These are phyloP conservation scores for Penicillium sp. DNA, from an alignment of 2,329 filamentous ascomycete species.

Conservation along the genomic window DNA sequence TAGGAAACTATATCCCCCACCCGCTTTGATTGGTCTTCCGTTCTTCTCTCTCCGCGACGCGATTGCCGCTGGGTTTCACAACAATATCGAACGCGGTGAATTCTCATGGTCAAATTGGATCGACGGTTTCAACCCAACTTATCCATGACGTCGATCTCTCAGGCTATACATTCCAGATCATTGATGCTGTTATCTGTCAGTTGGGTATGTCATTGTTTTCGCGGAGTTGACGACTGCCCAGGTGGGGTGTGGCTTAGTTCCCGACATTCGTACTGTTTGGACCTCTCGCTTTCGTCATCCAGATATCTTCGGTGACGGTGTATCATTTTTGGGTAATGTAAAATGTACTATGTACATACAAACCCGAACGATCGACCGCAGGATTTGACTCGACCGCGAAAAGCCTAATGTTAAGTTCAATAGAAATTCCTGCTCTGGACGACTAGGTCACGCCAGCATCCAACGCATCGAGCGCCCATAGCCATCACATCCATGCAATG, in stretches of 20 bases:
- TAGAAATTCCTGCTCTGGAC: no score
- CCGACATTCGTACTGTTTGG: constrained; percentile 10
- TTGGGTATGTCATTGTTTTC: no score
- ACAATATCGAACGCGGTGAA: background rate
- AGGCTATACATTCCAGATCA: background rate
- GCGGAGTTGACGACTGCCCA: no score
- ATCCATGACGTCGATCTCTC: no score
- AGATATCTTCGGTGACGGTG: constrained; percentile 1
- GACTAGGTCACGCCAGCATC: no score
- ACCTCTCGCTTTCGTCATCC: constrained; percentile 11
- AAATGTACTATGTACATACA: no score
- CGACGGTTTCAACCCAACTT: background rate
- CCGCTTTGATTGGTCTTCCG: background rate
- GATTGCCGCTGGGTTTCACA: constrained; percentile 11
- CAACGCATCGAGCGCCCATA: background rate
- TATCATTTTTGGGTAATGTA: constrained; percentile 8
- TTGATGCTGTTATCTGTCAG: no score
- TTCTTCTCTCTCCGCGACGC: constrained; percentile 1
- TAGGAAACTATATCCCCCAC: background rate
- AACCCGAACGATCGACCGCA: no score
- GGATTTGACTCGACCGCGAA: no score
- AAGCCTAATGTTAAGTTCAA: no score
- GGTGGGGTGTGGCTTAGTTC: no score
- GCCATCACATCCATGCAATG: background rate
- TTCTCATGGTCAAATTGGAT: background rate